These are phyloP conservation scores for Dalbergia cultrata DNA, from an alignment of 306 rosid genomes.

Conservation along the genomic window DNA sequence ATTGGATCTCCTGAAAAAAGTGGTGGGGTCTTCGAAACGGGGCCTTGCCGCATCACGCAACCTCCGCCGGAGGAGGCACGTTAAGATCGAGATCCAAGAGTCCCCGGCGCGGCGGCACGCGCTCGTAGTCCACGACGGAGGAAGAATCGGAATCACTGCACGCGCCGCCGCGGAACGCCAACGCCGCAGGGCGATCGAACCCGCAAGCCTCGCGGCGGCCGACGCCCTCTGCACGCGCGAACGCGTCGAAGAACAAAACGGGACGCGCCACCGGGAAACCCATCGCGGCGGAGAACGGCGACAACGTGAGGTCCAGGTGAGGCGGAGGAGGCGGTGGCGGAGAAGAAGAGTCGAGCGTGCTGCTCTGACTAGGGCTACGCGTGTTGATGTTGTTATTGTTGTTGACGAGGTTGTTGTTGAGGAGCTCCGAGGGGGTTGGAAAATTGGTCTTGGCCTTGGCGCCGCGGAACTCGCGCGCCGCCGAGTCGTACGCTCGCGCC, in stretches of 20 bases:
- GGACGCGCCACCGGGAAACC: constrained; percentile 58
- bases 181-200: not conserved
- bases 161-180: constrained; percentile 3
- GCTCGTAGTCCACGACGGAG: constrained; percentile 60
- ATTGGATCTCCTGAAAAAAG: not conserved
- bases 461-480: constrained; percentile 87
- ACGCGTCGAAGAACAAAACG: constrained; percentile 61
- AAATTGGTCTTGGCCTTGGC: constrained; percentile 82
- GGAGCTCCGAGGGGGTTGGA: constrained; percentile 50
- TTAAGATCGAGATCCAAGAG: constrained; percentile 79
- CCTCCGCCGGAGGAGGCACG: constrained; percentile 69
- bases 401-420: not conserved
- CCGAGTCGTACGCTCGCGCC: constrained; percentile 84
- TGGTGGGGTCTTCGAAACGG: not conserved
- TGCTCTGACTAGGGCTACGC: constrained; percentile 73
- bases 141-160: constrained; percentile 66
- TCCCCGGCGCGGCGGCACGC: constrained; percentile 35
- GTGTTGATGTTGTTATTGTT: not conserved
- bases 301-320: constrained; percentile 51
- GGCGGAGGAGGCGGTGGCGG: constrained; percentile 52
- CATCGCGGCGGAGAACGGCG: constrained; percentile 37
- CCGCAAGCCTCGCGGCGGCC: constrained; percentile 55
- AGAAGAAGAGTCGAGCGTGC: constrained; percentile 64
- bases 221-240: constrained; percentile 48
- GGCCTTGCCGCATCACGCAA: constrained; percentile 50